A percentile compares a stretch with the other conserved stretches of the same genome.
Evolutionary conservation across 2,329 filamentous ascomycete genomes (phyloP).

Genomic region (Pseudocercospora pini-densiflorae): DNA sequence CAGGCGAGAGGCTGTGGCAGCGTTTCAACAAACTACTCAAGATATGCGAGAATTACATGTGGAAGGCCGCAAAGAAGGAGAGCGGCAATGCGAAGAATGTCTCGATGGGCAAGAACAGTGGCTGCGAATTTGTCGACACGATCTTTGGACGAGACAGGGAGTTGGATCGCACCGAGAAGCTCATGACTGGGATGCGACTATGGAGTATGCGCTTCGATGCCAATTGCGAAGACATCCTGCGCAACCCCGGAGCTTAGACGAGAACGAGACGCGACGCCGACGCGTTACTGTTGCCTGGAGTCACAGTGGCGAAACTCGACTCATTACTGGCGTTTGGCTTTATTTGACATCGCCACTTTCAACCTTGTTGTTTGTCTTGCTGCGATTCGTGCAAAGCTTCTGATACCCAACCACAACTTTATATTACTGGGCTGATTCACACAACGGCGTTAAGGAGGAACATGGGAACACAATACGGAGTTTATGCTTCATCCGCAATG

Average conservation of each 20-base stretch:
- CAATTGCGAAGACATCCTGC: constrained; percentile 90
- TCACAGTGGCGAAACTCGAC: constrained; percentile 17
- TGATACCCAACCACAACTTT: constrained; percentile 13
- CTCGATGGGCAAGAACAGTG: constrained; percentile 87
- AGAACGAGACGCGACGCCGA: constrained; percentile 5
- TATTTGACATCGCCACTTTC: constrained; percentile 13
- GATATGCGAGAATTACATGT: constrained; percentile 92
- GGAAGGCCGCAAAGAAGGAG: constrained; percentile 79
- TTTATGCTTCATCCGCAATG: not conserved
- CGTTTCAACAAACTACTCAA: constrained; percentile 87
- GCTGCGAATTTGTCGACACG: constrained; percentile 92
- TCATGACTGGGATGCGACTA: constrained; percentile 85
- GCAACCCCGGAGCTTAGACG: constrained; percentile 51
- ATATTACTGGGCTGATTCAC: constrained; percentile 9
- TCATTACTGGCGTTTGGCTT: constrained; percentile 7
- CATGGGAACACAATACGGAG: not conserved
- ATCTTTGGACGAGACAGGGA: constrained; percentile 93
- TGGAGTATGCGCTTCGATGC: constrained; percentile 96
- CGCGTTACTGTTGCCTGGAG: constrained; percentile 31
- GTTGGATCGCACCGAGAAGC: constrained; percentile 84
- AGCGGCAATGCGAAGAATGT: constrained; percentile 64
- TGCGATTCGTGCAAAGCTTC: constrained; percentile 14
- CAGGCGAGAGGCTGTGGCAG: constrained; percentile 82
- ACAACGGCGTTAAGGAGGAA: constrained; percentile 14
- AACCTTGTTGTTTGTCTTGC: constrained; percentile 14